Evolutionary conservation across 2,329 filamentous ascomycete species (phyloP).

Genomic region (Fusarium ramigenum): DNA sequence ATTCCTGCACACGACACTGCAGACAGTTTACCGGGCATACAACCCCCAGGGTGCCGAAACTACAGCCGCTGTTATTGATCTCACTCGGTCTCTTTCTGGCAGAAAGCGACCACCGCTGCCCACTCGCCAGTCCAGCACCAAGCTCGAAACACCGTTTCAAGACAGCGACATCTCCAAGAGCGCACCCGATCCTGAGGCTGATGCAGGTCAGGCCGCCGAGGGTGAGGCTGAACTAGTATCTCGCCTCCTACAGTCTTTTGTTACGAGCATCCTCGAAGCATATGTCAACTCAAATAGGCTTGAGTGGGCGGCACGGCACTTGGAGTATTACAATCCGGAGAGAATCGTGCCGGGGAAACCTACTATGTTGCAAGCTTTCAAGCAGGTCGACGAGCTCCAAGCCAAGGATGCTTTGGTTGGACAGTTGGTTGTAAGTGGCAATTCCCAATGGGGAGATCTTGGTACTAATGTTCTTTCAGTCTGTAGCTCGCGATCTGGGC

Average conservation of each 20-base stretch:
- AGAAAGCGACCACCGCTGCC: slow-evolving; percentile 72
- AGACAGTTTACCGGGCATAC: slow-evolving; percentile 75
- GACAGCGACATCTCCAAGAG: slow-evolving; percentile 63
- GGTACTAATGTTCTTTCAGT: slow-evolving; percentile 50
- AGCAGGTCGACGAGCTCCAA: slow-evolving; percentile 68
- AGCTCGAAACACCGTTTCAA: slow-evolving; percentile 63
- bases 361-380: slow-evolving; percentile 72
- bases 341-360: slow-evolving; percentile 68
- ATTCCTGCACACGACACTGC: slow-evolving; percentile 80
- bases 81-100: slow-evolving; percentile 74
- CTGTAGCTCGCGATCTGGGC: slow-evolving; percentile 70
- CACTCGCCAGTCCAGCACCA: slow-evolving; percentile 66
- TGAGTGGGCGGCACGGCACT: slow-evolving; percentile 70
- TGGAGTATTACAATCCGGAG: slow-evolving; percentile 74
- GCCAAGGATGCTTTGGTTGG: slow-evolving; percentile 74
- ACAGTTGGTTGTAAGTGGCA: slow-evolving; percentile 69
- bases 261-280: slow-evolving; percentile 79
- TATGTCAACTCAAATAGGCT: slow-evolving; percentile 71
- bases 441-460: background rate
- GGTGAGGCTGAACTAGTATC: slow-evolving; percentile 70
- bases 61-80: slow-evolving; percentile 74
- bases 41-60: slow-evolving; percentile 70
- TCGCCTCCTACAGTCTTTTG: slow-evolving; percentile 76
- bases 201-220: slow-evolving; percentile 51
- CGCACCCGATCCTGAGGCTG: slow-evolving; percentile 70